Evolutionary conservation across 1,139 yeast genomes (phyloP), one percentile per base, ranked within the genome.

Genomic region (Candida labiduridarum): DNA sequence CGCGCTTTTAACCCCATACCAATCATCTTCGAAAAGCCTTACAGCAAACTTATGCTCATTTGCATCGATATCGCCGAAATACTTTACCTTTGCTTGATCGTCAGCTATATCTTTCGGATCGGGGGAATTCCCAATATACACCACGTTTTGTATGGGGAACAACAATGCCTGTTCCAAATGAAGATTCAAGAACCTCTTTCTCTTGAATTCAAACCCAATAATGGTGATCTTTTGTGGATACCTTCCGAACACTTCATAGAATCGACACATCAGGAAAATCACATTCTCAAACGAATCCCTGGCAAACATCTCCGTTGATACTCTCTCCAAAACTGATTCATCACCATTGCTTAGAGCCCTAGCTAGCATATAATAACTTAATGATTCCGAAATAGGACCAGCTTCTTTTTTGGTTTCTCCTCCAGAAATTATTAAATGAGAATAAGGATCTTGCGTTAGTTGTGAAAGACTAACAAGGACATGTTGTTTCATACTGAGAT

Each of bases 281-380:
- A 89, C 79, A 63, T 89, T 89, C 62, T 89, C 96, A 63, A 85
- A 86, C 1, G 96, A 88, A 64, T 89, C 96, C 43, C 90, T 69
- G 0, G 96, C 92, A 64, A 69, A 86, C 57, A 85, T 90, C 61
- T 89, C 96, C 2, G 79, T 62, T 4, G 69, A 52, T 2, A 80
- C 62, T 31, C 80, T 62, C 11, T 61, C 53, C 3, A 58, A 48
- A 1, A 64, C 38, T 2, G 40, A 0, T 14, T 16, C 35, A 15
- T 45, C 50, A 42, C 16, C 30, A 19, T 25, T 51, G 40, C 52
- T 39, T 54, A 56, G 15, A 48, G 58, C 46, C 55, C 45, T n/a
- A 0, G 76, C 71, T 35, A 80, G 65, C 19, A 69, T 59, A 44
- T 67, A 77, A 62, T 88, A 87, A 12, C 89, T 81, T 49, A 68